Evolutionary conservation across 2,329 filamentous ascomycete genomes (phyloP), one percentile per base, ranked within the genome.

Genomic region (Stenocarpella maydis): DNA sequence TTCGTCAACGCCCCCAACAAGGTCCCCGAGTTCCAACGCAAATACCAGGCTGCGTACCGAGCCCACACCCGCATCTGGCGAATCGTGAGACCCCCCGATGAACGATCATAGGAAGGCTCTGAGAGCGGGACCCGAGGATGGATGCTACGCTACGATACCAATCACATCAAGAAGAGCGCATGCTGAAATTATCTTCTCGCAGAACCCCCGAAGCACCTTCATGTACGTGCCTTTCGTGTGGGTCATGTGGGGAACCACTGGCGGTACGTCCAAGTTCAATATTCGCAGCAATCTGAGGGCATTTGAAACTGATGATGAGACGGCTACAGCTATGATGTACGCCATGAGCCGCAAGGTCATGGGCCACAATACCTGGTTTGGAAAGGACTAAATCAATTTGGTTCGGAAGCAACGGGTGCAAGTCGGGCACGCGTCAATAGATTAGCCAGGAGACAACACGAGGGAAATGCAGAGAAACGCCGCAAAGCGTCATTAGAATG

Each of bases 351-450:
- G 92, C 79, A 89, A 92, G 84, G 83, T 92, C 73, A 79, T 90
- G 72, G 92, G 92, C 77, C 88, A 95, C 86, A 95, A 94, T 88
- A 93, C 90, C 72, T 94, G 90, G 90, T 92, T 89, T 76, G 82
- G 85, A 78, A 85, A 87, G 80, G 77, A 82, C 74, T 89, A 86
- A 78, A 74, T 63, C 26, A 45, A 43, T 19, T 4, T 15, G 28
- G 10, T 37, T 28, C 1, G 39, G 49, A 43, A 10, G 4, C 7
- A 28, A 19, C 6, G 49, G n/a, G 14, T 39, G 37, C n/a, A 26
- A 43, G 37, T 21, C 50, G 28, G 34, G 19, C 53, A 34, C 65
- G 24, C 10, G 52, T 65, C 58, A 58, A 68, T 26, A 69, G 63
- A 26, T 67, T 64, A 45, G 41, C 4, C 43, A 41, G 53, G 41